These are phyloP conservation scores for Clavispora santaluciae DNA, from an alignment of 805 yeast species.

Conservation along the genomic window DNA sequence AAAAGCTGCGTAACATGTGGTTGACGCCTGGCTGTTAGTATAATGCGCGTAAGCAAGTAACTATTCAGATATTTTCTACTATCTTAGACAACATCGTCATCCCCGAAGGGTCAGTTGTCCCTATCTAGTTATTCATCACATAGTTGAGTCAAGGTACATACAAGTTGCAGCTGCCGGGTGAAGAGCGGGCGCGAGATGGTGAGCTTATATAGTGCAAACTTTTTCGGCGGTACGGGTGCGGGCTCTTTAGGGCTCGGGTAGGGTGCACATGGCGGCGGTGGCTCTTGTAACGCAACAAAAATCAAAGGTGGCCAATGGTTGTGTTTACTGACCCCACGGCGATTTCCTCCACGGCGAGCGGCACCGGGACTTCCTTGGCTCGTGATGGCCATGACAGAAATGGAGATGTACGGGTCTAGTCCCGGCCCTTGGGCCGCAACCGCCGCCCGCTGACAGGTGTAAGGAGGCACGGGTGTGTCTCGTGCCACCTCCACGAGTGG, in stretches of 20 bases:
- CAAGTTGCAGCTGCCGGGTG: neutral
- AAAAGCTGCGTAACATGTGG: no score
- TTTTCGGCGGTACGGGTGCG: slow-evolving; percentile 7
- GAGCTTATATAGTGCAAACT: slow-evolving; percentile 2
- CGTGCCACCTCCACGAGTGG: no score
- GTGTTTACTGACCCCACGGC: no score
- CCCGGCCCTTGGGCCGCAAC: no score
- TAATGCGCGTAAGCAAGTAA: neutral
- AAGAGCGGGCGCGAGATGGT: neutral
- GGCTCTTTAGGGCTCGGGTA: neutral
- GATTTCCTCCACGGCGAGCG: no score
- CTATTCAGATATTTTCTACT: slow-evolving; percentile 14
- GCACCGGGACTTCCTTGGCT: no score
- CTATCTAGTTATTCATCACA: slow-evolving; percentile 17
- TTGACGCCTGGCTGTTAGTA: neutral
- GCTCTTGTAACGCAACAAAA: no score
- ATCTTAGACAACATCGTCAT: slow-evolving; percentile 17
- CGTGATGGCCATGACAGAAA: no score
- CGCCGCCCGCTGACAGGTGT: no score
- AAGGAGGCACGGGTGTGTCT: neutral
- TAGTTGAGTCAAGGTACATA: slow-evolving; percentile 1
- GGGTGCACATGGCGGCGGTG: no score
- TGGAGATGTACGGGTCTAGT: no score
- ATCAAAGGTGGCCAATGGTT: no score
- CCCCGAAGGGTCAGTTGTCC: slow-evolving; percentile 20